Conservation (phyloP, 1,139 yeast genomes). For the Pichia sp. region DNA sequence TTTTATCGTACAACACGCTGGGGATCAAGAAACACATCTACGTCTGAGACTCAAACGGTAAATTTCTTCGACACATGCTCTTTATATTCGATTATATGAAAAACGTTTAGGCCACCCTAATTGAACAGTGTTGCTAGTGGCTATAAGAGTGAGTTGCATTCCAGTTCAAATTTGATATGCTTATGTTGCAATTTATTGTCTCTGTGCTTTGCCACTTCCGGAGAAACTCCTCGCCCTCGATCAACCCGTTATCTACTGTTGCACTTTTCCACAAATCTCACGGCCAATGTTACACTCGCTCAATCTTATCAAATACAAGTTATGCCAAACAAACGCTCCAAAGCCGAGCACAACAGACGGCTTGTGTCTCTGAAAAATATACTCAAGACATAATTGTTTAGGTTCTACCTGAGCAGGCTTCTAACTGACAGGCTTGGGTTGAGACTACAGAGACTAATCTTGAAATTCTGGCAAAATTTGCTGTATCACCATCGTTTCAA, state of each 20-base stretch:
- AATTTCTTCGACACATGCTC: not conserved
- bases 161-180: not conserved
- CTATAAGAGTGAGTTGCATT: not conserved
- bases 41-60: too few species aligned
- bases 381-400: too few species aligned
- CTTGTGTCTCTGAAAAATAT: too few species aligned
- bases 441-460: too few species aligned
- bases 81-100: not conserved
- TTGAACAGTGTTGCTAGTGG: not conserved
- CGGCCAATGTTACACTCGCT: not conserved
- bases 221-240: not conserved
- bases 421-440: too few species aligned
- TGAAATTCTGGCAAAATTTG: too few species aligned
- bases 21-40: too few species aligned
- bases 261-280: not conserved
- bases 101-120: not conserved
- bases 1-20: too few species aligned
- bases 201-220: not conserved
- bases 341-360: too few species aligned
- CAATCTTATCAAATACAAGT: not conserved
- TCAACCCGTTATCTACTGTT: not conserved
- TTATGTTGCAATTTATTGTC: not conserved
- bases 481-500: too few species aligned
- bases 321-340: too few species aligned
- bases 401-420: too few species aligned